Conservation (phyloP, 805 yeast genomes). For the Myxozyma melibiosi region DNA sequence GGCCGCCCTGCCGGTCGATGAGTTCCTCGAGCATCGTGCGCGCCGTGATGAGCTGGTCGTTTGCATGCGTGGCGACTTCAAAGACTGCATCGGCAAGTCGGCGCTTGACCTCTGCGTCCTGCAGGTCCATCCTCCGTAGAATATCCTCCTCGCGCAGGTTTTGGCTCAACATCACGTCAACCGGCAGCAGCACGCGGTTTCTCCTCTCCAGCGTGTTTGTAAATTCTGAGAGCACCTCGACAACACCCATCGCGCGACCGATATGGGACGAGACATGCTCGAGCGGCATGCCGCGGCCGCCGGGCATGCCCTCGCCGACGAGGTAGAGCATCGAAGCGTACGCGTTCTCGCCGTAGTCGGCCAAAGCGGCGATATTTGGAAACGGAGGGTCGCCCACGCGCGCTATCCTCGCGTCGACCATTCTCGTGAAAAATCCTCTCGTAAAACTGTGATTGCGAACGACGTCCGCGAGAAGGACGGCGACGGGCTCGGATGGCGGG, state of each 20-base stretch:
- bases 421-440: slow-evolving; percentile 56
- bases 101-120: slow-evolving; percentile 40
- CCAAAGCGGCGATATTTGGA: slow-evolving; percentile 56
- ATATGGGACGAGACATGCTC: slow-evolving; percentile 55
- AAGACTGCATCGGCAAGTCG: slow-evolving; percentile 61
- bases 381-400: slow-evolving; percentile 54
- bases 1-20: slow-evolving; percentile 45
- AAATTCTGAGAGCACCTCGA: slow-evolving; percentile 63
- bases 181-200: slow-evolving; percentile 61
- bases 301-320: slow-evolving; percentile 54
- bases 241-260: slow-evolving; percentile 78
- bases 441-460: slow-evolving; percentile 53
- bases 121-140: slow-evolving; percentile 40
- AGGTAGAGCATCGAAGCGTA: slow-evolving; percentile 72
- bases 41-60: slow-evolving; percentile 77
- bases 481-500: slow-evolving; percentile 63
- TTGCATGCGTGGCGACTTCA: slow-evolving; percentile 72
- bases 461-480: slow-evolving; percentile 58
- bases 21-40: slow-evolving; percentile 53
- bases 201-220: slow-evolving; percentile 57
- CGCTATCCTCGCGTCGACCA: slow-evolving; percentile 59
- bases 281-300: slow-evolving; percentile 44
- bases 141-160: slow-evolving; percentile 66
- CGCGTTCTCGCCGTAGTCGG: slow-evolving; percentile 79
- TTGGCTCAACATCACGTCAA: slow-evolving; percentile 56